These are phyloP conservation scores for Pulveroboletus frians DNA, from an alignment of 768 basidiomycete species.

Conservation along the genomic window DNA sequence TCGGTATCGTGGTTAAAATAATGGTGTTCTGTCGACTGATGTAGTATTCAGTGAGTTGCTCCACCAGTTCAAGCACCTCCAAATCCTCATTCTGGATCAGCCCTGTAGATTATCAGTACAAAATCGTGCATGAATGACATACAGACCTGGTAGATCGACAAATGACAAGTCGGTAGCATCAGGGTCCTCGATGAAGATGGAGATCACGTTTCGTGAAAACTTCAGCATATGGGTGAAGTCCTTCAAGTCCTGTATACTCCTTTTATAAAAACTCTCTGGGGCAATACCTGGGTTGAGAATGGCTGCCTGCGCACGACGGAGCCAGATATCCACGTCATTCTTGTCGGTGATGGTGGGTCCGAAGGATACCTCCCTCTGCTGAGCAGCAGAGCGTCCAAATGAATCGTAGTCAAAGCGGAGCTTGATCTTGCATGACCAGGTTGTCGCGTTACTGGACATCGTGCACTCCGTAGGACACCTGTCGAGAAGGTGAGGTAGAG, in stretches of 20 bases:
- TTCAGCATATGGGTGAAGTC: conserved; percentile 17
- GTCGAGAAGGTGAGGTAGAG: background rate
- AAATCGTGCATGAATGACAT: background rate
- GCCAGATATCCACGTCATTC: conserved; percentile 34
- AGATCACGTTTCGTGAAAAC: conserved; percentile 51
- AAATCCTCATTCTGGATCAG: conserved; percentile 52
- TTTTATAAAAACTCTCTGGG: conserved; percentile 20
- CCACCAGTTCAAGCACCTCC: conserved; percentile 41
- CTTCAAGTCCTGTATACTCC: conserved; percentile 23
- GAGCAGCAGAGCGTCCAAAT: conserved; percentile 19
- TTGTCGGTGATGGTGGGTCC: conserved; percentile 30
- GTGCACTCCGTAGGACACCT: conserved; percentile 54
- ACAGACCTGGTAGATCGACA: conserved; percentile 49
- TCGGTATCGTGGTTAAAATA: conserved; percentile 62
- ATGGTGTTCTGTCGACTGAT: conserved; percentile 49
- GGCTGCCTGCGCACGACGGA: conserved; percentile 45
- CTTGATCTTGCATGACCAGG: conserved; percentile 44
- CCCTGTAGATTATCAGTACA: conserved; percentile 31
- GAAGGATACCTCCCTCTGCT: conserved; percentile 17
- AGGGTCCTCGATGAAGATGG: conserved; percentile 42
- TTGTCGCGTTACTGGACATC: conserved; percentile 35
- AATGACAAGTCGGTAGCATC: conserved; percentile 45
- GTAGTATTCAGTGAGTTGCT: conserved; percentile 42
- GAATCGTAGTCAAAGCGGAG: conserved; percentile 34
- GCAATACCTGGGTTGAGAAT: conserved; percentile 31